Conservation (phyloP, 306 rosid genomes). For the Adenanthera pavonina region DNA sequence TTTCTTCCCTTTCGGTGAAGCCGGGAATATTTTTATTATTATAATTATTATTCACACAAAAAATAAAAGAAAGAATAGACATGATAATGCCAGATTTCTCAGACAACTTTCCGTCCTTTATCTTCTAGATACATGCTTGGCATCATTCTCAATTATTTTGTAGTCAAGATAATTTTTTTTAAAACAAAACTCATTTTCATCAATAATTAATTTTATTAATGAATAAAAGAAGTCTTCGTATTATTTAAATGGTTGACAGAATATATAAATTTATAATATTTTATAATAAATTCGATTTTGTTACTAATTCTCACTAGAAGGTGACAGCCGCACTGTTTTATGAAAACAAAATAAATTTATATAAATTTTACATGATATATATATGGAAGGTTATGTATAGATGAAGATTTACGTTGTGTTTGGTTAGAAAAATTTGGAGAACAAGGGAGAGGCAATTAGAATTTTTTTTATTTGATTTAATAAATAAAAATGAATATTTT, state of each 20-base stretch:
- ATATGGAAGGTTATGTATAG: too few species aligned
- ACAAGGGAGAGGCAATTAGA: too few species aligned
- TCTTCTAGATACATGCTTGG: conserved; percentile 7
- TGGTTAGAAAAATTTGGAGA: too few species aligned
- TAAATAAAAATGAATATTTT: too few species aligned
- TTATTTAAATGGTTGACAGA: not conserved
- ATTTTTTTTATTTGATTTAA: too few species aligned
- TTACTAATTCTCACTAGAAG: too few species aligned
- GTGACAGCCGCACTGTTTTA: too few species aligned
- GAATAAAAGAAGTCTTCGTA: not conserved
- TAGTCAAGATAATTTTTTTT: not conserved
- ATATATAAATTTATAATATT: not conserved
- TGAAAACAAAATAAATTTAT: too few species aligned
- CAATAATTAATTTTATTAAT: not conserved
- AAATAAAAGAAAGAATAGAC: not conserved
- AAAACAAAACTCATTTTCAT: not conserved
- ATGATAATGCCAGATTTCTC: conserved; percentile 5
- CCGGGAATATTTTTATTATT: not conserved
- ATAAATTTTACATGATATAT: too few species aligned
- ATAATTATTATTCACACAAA: not conserved
- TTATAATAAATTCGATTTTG: too few species aligned
- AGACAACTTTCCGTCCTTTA: conserved; percentile 16
- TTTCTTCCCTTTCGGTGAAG: conserved; percentile 6
- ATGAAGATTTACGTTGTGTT: too few species aligned
- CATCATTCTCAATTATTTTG: not conserved